A percentile compares a stretch with the other conserved stretches of the same genome.
Conservation (phyloP, 139 green algal species). For the Closterium sp. region DNA sequence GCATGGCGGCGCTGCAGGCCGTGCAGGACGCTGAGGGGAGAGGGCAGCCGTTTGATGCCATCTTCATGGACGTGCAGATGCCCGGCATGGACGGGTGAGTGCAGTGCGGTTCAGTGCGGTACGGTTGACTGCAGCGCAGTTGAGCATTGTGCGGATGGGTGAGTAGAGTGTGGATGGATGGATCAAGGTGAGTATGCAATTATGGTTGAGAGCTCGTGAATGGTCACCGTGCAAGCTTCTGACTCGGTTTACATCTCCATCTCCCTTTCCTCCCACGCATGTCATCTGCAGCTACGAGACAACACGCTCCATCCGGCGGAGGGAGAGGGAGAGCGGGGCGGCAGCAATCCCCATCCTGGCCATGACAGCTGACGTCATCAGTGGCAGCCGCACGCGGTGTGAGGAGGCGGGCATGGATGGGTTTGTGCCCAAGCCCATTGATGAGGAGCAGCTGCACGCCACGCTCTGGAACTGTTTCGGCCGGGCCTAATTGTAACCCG, state of each 20-base stretch:
- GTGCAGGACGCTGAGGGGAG: not conserved
- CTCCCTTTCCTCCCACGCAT: too few relatives aligned
- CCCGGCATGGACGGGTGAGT: constrained; percentile 29
- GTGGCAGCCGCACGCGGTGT: constrained; percentile 18
- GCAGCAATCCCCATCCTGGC: constrained; percentile 17
- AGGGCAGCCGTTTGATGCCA: constrained; percentile 11
- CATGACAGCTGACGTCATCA: constrained; percentile 38
- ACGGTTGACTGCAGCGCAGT: too few relatives aligned
- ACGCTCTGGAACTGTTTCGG: not conserved
- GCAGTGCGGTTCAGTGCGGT: too few relatives aligned
- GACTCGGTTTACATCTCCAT: too few relatives aligned
- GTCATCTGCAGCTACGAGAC: not conserved
- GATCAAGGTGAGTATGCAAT: too few relatives aligned
- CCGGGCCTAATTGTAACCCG: too few relatives aligned
- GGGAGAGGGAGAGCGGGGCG: not conserved
- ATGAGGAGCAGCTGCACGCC: constrained; percentile 34
- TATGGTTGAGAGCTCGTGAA: too few relatives aligned
- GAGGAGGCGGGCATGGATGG: constrained; percentile 46
- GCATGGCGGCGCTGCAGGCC: not conserved
- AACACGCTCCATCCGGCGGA: not conserved
- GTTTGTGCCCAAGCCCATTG: constrained; percentile 37
- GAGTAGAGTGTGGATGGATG: too few relatives aligned
- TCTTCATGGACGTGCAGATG: constrained; percentile 49
- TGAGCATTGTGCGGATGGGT: too few relatives aligned
- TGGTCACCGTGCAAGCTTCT: too few relatives aligned